A percentile compares a stretch with the other conserved stretches of the same genome.
These are phyloP conservation scores for Tylopilus sp. DNA, from an alignment of 768 basidiomycete genomes.

Conservation along the genomic window DNA sequence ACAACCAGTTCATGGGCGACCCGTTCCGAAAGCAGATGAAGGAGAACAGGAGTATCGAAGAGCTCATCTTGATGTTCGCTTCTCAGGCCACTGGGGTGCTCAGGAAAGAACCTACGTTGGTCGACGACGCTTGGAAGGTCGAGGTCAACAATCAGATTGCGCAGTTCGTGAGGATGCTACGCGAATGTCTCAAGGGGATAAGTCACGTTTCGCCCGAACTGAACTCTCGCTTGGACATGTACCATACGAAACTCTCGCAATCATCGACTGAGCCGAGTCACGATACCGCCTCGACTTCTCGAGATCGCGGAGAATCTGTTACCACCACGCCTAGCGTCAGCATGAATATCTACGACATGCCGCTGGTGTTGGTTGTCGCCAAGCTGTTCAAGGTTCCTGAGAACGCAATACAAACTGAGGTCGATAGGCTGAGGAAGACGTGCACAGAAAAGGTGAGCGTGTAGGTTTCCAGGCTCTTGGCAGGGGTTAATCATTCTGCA, in stretches of 20 bases:
- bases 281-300: slow-evolving; percentile 57
- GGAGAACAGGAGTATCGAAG: slow-evolving; percentile 96
- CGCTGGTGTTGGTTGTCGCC: slow-evolving; percentile 65
- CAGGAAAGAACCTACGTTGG: slow-evolving; percentile 83
- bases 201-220: slow-evolving; percentile 85
- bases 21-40: slow-evolving; percentile 87
- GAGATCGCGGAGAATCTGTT: slow-evolving; percentile 52
- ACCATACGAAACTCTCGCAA: slow-evolving; percentile 74
- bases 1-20: slow-evolving; percentile 83
- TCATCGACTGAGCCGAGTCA: slow-evolving; percentile 63
- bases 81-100: slow-evolving; percentile 84
- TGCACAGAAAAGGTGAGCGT: slow-evolving; percentile 71
- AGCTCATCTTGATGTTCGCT: slow-evolving; percentile 94
- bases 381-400: slow-evolving; percentile 73
- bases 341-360: slow-evolving; percentile 68
- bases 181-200: slow-evolving; percentile 70
- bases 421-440: slow-evolving; percentile 57
- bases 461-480: neutral
- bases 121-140: slow-evolving; percentile 87
- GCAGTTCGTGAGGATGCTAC: slow-evolving; percentile 80
- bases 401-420: slow-evolving; percentile 64
- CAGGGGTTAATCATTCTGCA: slow-evolving; percentile 26
- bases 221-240: slow-evolving; percentile 75
- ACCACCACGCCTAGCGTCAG: slow-evolving; percentile 35
- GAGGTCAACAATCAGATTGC: slow-evolving; percentile 92